Evolutionary conservation across 306 rosid species (phyloP), one percentile per base, ranked within the genome.

Genomic region (Prunus campanulata): DNA sequence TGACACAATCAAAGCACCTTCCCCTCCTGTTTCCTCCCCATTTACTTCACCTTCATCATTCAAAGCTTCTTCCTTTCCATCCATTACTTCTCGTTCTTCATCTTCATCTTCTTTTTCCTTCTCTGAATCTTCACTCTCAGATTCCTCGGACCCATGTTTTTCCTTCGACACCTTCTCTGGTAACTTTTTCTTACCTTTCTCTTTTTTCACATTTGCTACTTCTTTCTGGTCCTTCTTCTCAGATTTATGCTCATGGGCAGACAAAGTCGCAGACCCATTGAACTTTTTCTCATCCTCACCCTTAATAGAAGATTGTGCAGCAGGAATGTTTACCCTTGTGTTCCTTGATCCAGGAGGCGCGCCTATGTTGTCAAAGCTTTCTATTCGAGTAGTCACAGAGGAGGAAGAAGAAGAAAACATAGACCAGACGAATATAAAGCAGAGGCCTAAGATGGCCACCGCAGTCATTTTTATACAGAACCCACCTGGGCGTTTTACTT

Each of bases 331-430:
- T 32, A 22, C 72, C 63, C 74, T 80, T 35, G 79, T 24, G 59
- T 67, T 78, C 12, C 81, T 75, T 1, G 94, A 82, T 2, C 86
- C 85, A 9, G 93, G 97, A 3, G 97, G 96, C 72, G 86, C 87
- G 0, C 85, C 89, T 70, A 95, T 89, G 78, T 92, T 92, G 62
- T 95, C 99, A 72, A 95, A 92, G 78, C 96, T 95, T 76, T 92
- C 97, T 72, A 97, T 87, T 59, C 88, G 91, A 15, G 83, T 83
- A 30, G 83, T 81, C 42, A 88, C 85, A 6, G 97, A 88, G 66
- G 91, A 74, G 46, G 96, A 83, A 3, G 94, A 82, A 79, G 93
- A 82, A 57, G 96, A 87, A 75, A 92, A 92, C 77, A 90, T 78
- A 11, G 88, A 82, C 99, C 99, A 95, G 11, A 91, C 89, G 68